Base-by-base conservation (phyloP, 257 asterid species). In the Striga asiatica region DNA sequence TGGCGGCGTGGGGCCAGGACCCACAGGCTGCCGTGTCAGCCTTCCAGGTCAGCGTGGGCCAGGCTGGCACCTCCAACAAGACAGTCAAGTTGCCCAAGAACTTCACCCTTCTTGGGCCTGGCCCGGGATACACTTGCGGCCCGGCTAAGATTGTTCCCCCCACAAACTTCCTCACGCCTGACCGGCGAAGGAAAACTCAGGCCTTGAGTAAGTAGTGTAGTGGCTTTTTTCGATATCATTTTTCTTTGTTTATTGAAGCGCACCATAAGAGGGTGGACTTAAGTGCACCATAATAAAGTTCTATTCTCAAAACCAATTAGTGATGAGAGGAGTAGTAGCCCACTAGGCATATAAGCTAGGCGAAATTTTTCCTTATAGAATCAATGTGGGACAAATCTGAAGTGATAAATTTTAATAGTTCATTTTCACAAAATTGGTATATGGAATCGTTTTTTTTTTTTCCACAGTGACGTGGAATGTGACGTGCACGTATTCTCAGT, bases 61-160 rank as follows among this genome's bases (percentile, higher is more conserved):
- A 76, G 37, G 95, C 84, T 0, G 95, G 95, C 42, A 79, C 93
- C 2, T 45, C 88, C 0, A 85, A 81, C 52, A 85, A 78, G 79
- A 85, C 93, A 0, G 95, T 85, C 14, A 81, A 74, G 58, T 79
- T 85, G 32, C 95, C 95, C 5, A 74, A 72, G n/a, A 81, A 81
- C 70, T 79, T 85, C 86, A 85, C 95, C 16, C 24, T 84, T 19
- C 58, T 78, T 5, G 87, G 87, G 47, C 91, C 94, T 1, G 85
- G 87, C 23, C 84, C 83, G 1, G 94, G 94, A 0, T 85, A 85
- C 56, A 85, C 89, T 49, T 81, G 95, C 62, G 95, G 92, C 46
- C 93, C 89, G 3, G 93, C 95, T 2, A 81, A 85, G 75, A 27
- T 77, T 23, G 91, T 81, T 37, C 89, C 87, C 32, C 74, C 88